These are phyloP conservation scores for Verticillium tricorpus DNA, from an alignment of 2,329 filamentous ascomycete species.

Conservation along the genomic window DNA sequence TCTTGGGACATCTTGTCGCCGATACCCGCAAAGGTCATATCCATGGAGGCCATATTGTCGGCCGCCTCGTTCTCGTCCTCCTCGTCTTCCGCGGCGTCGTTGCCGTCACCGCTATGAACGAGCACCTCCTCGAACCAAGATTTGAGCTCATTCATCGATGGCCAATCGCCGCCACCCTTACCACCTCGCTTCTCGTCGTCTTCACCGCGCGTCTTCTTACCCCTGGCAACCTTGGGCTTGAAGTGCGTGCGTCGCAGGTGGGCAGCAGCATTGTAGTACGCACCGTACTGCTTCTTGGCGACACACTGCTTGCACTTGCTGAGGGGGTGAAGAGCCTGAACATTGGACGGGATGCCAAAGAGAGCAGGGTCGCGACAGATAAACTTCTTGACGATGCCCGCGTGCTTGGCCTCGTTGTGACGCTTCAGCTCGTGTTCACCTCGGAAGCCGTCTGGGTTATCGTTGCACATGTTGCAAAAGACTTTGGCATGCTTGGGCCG, in stretches of 20 bases:
- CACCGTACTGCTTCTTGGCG: slow-evolving; percentile 73
- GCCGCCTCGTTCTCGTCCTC: slow-evolving; percentile 7
- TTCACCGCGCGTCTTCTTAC: slow-evolving; percentile 31
- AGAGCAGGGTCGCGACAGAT: slow-evolving; percentile 51
- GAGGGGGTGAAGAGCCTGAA: slow-evolving; percentile 58
- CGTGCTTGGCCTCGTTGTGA: slow-evolving; percentile 64
- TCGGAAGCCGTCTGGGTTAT: slow-evolving; percentile 74
- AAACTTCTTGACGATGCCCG: slow-evolving; percentile 47
- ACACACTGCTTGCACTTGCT: slow-evolving; percentile 80
- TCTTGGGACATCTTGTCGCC: neutral
- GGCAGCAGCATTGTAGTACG: slow-evolving; percentile 92
- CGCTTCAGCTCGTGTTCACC: slow-evolving; percentile 78
- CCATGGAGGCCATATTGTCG: neutral
- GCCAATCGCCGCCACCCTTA: slow-evolving; percentile 50
- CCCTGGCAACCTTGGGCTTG: slow-evolving; percentile 54
- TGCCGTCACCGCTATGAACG: slow-evolving; percentile 32
- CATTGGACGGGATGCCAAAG: slow-evolving; percentile 34
- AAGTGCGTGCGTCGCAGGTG: slow-evolving; percentile 88
- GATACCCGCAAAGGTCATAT: neutral
- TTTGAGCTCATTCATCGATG: slow-evolving; percentile 53
- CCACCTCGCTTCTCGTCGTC: slow-evolving; percentile 49
- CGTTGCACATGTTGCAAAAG: slow-evolving; percentile 64
- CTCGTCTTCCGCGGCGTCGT: slow-evolving; percentile 24
- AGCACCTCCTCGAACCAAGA: slow-evolving; percentile 54
- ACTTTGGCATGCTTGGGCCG: slow-evolving; percentile 69